Evolutionary conservation across 257 asterid genomes (phyloP), one percentile per base, ranked within the genome.

Genomic region (Nicotiana sylvestris): DNA sequence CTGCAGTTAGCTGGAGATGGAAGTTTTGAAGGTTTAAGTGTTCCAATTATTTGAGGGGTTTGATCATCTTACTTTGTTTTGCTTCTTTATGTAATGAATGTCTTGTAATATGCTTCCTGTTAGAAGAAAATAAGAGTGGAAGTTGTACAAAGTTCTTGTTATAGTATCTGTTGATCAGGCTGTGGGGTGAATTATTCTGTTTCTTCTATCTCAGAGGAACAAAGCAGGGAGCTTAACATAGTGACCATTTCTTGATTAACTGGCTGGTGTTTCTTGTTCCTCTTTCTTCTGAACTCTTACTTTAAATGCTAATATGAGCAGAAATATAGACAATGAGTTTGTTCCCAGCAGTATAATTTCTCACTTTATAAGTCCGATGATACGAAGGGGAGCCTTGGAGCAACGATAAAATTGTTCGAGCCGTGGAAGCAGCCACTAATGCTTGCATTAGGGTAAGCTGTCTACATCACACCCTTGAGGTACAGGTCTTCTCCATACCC

Each of bases 1-100:
- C 62, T 27, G 43, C 21, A 3, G 16, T 27, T 74, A 32, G 27
- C 61, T 74, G 27, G 25, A 74, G 80, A 49, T 49, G 13, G 62
- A 43, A 2, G 80, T 74, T 3, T 3, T 49, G 62, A 49, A 74
- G 61, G 25, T 27, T 25, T 1, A 30, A 74, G 62, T 74, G 80
- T 74, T 74, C 39, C 15, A 2, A 43, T 43, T 70, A 33, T 6
- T 46, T 43, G 37, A 43, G 76, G 30, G 35, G 60, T 43, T 70
- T 70, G 78, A 70, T 43, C 78, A 43, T 43, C 58, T n/a, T 69
- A 10, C 56, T 68, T 49, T 72, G 79, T n/a, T 25, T 72, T 72
- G 3, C 61, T 33, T n/a, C 79, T 46, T 72, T 25, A 25, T 72
- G 79, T 72, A 72, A 21, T 3, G 39, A 12, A 46, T 72, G 15